phyloP scores from a whole-genome alignment of 345 rosid species.

The Eucalyptus pumila region DNA sequence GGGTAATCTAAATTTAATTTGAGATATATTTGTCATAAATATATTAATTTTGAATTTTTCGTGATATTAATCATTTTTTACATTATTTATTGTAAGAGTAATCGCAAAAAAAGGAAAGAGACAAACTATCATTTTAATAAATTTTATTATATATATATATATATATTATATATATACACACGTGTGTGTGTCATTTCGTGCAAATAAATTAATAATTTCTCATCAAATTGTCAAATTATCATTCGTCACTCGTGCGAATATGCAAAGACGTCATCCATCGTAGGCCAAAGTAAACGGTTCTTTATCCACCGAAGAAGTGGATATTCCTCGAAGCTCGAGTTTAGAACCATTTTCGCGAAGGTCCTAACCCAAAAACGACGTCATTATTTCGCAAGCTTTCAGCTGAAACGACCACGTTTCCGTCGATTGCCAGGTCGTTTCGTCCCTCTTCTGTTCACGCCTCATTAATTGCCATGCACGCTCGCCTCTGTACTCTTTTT shows the following conservation, averaged over 20 bases:
- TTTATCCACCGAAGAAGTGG: background rate
- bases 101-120: background rate
- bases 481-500: background rate
- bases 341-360: background rate
- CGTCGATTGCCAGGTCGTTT: background rate
- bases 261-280: background rate
- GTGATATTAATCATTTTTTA: no score
- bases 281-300: background rate
- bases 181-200: background rate
- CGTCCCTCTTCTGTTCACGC: background rate
- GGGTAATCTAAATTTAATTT: no score
- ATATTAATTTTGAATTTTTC: fast-evolving
- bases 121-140: no score
- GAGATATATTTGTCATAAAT: no score
- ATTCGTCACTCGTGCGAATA: background rate
- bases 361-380: background rate
- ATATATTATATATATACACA: no score
- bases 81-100: background rate
- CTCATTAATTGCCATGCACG: background rate
- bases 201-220: background rate
- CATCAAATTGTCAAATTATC: background rate
- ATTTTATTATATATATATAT: no score
- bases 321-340: background rate
- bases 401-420: background rate
- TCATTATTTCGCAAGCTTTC: background rate